Evolutionary conservation across 257 asterid genomes (phyloP), one percentile per base, ranked within the genome.

Genomic region (Solanum pimpinellifolium): DNA sequence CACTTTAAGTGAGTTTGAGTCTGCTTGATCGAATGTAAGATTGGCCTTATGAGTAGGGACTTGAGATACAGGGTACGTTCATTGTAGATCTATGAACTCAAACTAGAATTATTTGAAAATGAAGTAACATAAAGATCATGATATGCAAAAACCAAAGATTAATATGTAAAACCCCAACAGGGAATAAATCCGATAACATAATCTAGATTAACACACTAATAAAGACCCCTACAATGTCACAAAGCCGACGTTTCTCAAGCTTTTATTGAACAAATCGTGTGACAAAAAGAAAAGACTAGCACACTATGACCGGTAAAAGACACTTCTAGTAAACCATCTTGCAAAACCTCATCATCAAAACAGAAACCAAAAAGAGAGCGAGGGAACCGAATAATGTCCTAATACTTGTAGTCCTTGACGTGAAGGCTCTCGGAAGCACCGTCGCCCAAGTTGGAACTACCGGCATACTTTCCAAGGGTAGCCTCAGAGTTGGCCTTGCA

Each of bases 371-470:
- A 77, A 41, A 6, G 39, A 77, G 39, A 6, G 39, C 29, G 65
- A 42, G 46, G 33, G 86, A 35, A 56, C 49, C 77, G 86, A 86
- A 44, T 73, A 75, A 77, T 69, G 25, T 3, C 78, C 88, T 93
- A 96, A 88, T 96, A 96, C 89, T 93, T 96, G 93, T 96, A 96
- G 93, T 91, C 95, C 91, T 94, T 92, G 16, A 96, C 98, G 44
- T 96, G 98, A 87, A 96, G 98, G 94, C 98, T 93, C 93, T 96
- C 99, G 0, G 94, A 90, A n/a, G 99, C 97, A 75, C 97, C 98
- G 88, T 92, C 98, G 3, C 92, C 65, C 92, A 93, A 88, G 9
- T 90, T 72, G 18, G 89, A 68, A 12, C 90, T 85, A 65, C 98
- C 98, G 83, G 82, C 83, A 89, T 96, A 96, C 59, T 93, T 91